These are phyloP conservation scores for Apiospora kogelbergensis DNA, from an alignment of 2,329 filamentous ascomycete genomes.

Conservation along the genomic window DNA sequence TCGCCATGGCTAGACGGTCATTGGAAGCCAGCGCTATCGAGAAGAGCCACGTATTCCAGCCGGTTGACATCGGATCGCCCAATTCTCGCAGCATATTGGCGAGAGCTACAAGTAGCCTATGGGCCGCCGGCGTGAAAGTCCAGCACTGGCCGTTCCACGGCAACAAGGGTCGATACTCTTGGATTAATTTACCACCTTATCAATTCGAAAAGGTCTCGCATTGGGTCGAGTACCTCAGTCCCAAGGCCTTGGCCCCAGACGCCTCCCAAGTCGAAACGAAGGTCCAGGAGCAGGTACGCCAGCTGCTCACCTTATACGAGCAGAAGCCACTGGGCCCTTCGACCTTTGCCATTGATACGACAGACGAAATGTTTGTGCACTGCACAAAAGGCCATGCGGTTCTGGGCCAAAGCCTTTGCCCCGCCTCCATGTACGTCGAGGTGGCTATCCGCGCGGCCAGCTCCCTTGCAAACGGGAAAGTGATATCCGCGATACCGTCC, in stretches of 20 bases:
- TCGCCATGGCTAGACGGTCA: slow-evolving; percentile 14
- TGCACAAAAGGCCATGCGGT: background rate
- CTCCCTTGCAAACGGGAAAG: too few relatives aligned
- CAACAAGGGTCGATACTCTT: background rate
- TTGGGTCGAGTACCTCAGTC: background rate
- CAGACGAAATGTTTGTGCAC: background rate
- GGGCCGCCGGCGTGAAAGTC: slow-evolving; percentile 6
- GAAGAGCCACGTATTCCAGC: background rate
- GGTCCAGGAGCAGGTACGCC: too few relatives aligned
- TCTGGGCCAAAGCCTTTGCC: background rate
- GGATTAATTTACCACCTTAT: background rate
- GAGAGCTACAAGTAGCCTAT: slow-evolving; percentile 9
- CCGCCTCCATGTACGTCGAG: background rate
- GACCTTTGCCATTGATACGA: too few relatives aligned
- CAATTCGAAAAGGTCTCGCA: background rate
- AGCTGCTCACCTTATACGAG: too few relatives aligned
- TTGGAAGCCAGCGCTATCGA: too few relatives aligned
- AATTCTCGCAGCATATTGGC: background rate
- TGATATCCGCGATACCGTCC: too few relatives aligned
- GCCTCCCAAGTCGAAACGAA: background rate
- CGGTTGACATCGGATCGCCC: background rate
- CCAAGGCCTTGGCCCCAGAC: background rate
- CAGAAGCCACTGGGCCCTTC: too few relatives aligned
- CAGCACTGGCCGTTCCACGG: slow-evolving; percentile 14
- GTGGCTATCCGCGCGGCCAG: too few relatives aligned